These are phyloP conservation scores for Themeda triandra DNA, from an alignment of 176 grass and related monocot genomes.

Conservation along the genomic window DNA sequence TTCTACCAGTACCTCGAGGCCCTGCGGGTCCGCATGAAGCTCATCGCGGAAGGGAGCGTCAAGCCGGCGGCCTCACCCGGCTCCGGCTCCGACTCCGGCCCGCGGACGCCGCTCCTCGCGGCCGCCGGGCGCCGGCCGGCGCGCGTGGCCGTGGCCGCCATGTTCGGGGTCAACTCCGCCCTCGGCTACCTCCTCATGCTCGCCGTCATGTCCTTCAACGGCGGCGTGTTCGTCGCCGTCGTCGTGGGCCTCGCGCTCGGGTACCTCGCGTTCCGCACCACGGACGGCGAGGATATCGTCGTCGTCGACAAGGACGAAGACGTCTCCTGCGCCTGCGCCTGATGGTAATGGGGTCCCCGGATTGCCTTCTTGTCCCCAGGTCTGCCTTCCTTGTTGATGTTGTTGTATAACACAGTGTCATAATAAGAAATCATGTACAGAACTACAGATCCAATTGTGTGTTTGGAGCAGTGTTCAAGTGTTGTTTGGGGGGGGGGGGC, in stretches of 20 bases:
- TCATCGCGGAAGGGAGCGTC: conserved; percentile 18
- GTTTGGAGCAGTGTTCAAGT: background rate
- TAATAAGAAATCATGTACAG: conserved; percentile 42
- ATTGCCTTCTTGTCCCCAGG: conserved; percentile 12
- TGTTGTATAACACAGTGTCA: conserved; percentile 31
- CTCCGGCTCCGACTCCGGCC: conserved; percentile 23
- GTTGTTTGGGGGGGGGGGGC: background rate
- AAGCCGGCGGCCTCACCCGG: conserved; percentile 39
- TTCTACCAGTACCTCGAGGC: conserved; percentile 99
- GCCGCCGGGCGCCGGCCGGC: conserved; percentile 9
- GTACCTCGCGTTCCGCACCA: conserved; percentile 81
- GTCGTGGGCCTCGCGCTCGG: conserved; percentile 68
- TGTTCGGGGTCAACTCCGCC: conserved; percentile 84
- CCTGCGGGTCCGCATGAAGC: conserved; percentile 68
- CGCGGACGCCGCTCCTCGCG: conserved; percentile 40
- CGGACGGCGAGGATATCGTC: conserved; percentile 60
- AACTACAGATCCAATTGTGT: conserved; percentile 36
- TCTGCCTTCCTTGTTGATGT: background rate
- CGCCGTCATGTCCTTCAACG: conserved; percentile 97
- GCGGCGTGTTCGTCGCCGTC: conserved; percentile 73
- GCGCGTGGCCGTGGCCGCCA: conserved; percentile 38
- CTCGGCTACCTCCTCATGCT: conserved; percentile 96
- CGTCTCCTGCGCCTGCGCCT: conserved; percentile 87
- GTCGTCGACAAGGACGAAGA: conserved; percentile 60
- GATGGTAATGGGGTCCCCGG: background rate